phyloP scores from a whole-genome alignment of 345 rosid species.

The Carallia pectinifolia region DNA sequence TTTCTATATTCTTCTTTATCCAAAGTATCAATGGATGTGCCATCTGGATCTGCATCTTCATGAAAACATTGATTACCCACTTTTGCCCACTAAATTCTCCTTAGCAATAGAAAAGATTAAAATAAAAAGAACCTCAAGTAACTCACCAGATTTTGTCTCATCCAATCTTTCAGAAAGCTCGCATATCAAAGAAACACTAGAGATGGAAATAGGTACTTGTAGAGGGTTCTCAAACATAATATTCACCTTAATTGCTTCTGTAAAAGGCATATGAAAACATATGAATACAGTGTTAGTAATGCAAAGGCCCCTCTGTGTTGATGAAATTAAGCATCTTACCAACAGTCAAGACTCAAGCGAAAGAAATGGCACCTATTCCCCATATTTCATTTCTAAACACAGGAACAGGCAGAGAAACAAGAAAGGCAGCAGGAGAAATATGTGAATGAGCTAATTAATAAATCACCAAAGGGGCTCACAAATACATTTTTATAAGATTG shows the following conservation, averaged over 20 bases:
- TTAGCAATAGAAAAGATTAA: conserved; percentile 12
- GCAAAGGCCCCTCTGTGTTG: conserved; percentile 9
- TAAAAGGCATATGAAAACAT: conserved; percentile 18
- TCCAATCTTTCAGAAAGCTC: conserved; percentile 61
- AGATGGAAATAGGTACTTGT: conserved; percentile 66
- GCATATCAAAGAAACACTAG: conserved; percentile 72
- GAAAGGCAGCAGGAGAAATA: too few relatives aligned
- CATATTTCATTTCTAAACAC: too few relatives aligned
- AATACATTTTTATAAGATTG: too few relatives aligned
- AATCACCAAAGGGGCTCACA: too few relatives aligned
- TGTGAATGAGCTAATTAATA: too few relatives aligned
- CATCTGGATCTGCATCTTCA: conserved; percentile 44
- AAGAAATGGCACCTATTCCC: too few relatives aligned
- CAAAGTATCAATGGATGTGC: conserved; percentile 41
- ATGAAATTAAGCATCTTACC: too few relatives aligned
- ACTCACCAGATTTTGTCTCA: conserved; percentile 56
- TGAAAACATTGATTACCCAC: conserved; percentile 4
- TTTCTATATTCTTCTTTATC: conserved; percentile 39
- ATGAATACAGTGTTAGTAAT: neutral
- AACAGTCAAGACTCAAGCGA: too few relatives aligned
- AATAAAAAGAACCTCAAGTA: conserved; percentile 25
- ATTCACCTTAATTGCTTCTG: conserved; percentile 79
- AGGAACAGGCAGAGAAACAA: too few relatives aligned
- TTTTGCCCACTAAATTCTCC: conserved; percentile 5
- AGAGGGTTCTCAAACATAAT: conserved; percentile 83